Conservation (phyloP, 2,329 filamentous ascomycete species). For the Coleophoma crateriformis region DNA sequence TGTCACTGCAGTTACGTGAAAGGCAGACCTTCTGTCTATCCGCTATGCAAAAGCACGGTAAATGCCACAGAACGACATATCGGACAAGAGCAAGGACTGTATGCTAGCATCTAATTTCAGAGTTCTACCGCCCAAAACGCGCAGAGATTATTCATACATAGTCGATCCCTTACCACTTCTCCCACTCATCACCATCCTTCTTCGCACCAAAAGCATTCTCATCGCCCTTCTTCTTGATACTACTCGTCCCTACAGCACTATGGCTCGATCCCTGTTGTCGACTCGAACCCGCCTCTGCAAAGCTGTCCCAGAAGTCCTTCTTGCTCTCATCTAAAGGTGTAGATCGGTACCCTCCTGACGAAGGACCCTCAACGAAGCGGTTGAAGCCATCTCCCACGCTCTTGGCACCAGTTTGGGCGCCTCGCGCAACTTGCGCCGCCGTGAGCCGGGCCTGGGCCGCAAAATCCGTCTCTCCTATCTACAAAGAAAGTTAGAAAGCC, state of each 20-base stretch:
- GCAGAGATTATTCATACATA: no score
- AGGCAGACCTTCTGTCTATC: no score
- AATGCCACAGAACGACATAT: no score
- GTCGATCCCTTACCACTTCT: slow-evolving; percentile 31
- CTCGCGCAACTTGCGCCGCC: slow-evolving; percentile 60
- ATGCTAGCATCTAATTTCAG: no score
- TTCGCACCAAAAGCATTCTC: slow-evolving; percentile 24
- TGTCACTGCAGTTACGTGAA: no score
- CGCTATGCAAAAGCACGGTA: no score
- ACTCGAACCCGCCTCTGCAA: slow-evolving; percentile 47
- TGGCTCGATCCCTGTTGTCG: slow-evolving; percentile 2
- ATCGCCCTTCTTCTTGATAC: slow-evolving; percentile 19
- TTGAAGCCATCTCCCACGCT: slow-evolving; percentile 75
- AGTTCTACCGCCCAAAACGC: no score
- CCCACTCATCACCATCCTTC: slow-evolving; percentile 56
- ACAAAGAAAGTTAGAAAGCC: neutral
- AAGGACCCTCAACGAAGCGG: slow-evolving; percentile 77
- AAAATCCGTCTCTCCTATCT: slow-evolving; percentile 78
- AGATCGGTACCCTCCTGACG: slow-evolving; percentile 30
- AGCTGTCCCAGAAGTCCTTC: slow-evolving; percentile 89
- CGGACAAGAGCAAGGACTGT: no score
- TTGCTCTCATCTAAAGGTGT: slow-evolving; percentile 54
- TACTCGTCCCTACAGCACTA: slow-evolving; percentile 23
- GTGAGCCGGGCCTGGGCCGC: slow-evolving; percentile 59
- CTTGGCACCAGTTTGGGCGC: slow-evolving; percentile 64